Base-by-base conservation (phyloP, 371 early-diverging fungal species). In the Zychaea mexicana region DNA sequence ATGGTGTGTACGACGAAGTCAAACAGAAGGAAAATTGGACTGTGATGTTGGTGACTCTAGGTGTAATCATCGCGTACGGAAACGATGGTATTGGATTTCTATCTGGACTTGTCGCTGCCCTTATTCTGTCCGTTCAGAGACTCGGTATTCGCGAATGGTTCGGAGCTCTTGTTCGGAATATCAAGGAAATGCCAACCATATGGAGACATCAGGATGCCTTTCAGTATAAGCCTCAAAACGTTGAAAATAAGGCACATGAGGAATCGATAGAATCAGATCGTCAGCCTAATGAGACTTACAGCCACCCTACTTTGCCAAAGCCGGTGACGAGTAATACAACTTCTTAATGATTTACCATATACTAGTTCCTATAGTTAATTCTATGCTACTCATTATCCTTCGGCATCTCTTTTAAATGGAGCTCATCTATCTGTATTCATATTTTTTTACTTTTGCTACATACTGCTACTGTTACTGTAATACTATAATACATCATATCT, bases 31-130 rank as follows among this genome's bases (percentile, higher is more conserved):
- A 84, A 42, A 88, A 90, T 62, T 93, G 90, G 68, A 77, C 83
- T 1, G 67, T 90, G 42, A 79, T 92, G 84, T 68, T 92, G 10
- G 62, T 86, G 15, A 93, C 92, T 1, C 84, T 88, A 3, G 90
- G 89, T 7, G 75, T 86, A 26, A 71, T 92, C 32, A 82, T 89
- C 10, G 92, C 88, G 0, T 94, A 90, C 70, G 83, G 84, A 49
- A 90, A 93, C 65, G 95, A 92, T 62, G 95, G 94, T 39, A 86
- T 94, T 53, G 95, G 94, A 0, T 94, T 94, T 69, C 30, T 90
- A 27, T 72, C 84, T 19, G 93, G 94, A 8, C 69, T 91, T 66
- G 76, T 72, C 12, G 73, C 75, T 0, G 85, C 85, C 30, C 56
- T 78, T 46, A 55, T 82, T 2, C 68, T 88, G 17, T 66, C 74